Conservation (phyloP, 208 protist genomes). For the Acanthamoeba royreba region DNA sequence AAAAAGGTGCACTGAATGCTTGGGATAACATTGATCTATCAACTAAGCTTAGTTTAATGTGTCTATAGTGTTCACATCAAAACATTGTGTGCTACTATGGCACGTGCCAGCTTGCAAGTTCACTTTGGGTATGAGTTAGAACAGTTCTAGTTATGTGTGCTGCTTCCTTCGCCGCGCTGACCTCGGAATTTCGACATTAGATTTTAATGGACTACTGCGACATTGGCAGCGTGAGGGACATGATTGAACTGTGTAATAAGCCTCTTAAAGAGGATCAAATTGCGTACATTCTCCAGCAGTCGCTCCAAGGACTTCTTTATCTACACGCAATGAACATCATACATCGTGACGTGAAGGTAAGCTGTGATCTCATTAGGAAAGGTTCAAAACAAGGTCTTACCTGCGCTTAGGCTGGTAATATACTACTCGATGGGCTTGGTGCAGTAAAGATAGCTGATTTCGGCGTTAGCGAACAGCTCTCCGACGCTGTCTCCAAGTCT, state of each 20-base stretch:
- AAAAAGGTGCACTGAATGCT: slow-evolving; percentile 65
- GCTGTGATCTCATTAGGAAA: neutral
- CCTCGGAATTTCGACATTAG: neutral
- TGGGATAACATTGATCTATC: neutral
- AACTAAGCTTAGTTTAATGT: too few species aligned
- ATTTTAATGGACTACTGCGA: slow-evolving; percentile 81
- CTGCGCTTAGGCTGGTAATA: slow-evolving; percentile 48
- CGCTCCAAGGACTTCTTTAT: slow-evolving; percentile 65
- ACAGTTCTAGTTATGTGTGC: neutral
- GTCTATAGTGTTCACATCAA: neutral
- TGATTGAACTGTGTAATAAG: slow-evolving; percentile 64
- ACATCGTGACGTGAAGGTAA: slow-evolving; percentile 75
- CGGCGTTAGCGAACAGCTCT: neutral
- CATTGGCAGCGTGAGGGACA: slow-evolving; percentile 69
- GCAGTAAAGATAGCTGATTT: slow-evolving; percentile 65
- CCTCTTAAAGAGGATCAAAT: slow-evolving; percentile 64
- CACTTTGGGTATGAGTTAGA: neutral
- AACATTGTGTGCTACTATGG: slow-evolving; percentile 11
- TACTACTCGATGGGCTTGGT: slow-evolving; percentile 57
- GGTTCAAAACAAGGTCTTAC: neutral
- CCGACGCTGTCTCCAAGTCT: neutral
- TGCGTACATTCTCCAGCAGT: slow-evolving; percentile 54
- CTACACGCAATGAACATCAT: slow-evolving; percentile 64
- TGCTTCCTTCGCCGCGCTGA: neutral
- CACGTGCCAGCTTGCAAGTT: neutral